Percentiles rank a stretch among this genome's conserved stretches.
Evolutionary conservation across 2,329 filamentous ascomycete species (phyloP).

Genomic region (Phyllosticta paracitricarpa): DNA sequence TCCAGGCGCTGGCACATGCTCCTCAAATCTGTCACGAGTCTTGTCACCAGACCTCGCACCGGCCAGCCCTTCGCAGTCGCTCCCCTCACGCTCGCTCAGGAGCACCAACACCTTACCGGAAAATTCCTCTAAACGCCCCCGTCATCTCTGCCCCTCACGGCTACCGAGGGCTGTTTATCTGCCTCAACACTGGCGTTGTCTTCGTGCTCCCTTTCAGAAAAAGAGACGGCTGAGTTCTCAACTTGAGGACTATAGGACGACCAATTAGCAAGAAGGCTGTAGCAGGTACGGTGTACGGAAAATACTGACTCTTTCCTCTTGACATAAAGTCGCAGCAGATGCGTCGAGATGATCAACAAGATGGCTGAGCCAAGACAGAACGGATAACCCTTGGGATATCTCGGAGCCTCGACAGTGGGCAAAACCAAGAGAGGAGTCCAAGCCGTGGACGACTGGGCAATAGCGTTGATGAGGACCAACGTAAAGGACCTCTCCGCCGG

Average conservation of each 20-base stretch:
- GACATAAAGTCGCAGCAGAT: not conserved
- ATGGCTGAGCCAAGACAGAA: slow-evolving; percentile 18
- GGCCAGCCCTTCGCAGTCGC: not conserved
- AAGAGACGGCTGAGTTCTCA: not conserved
- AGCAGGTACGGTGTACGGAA: not conserved
- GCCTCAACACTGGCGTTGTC: not conserved
- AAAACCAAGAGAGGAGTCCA: slow-evolving; percentile 48
- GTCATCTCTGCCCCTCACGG: not conserved
- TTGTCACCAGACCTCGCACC: too few species aligned
- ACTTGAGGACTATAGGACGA: not conserved
- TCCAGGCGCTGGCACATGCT: too few species aligned
- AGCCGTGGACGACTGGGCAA: slow-evolving; percentile 46
- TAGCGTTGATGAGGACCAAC: slow-evolving; percentile 41
- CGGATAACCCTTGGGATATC: slow-evolving; percentile 34
- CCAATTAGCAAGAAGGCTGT: not conserved
- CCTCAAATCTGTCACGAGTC: too few species aligned
- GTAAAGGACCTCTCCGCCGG: slow-evolving; percentile 40
- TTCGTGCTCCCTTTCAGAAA: not conserved
- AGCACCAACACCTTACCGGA: not conserved
- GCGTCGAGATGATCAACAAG: not conserved
- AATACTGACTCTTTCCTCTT: not conserved
- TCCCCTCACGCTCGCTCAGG: not conserved
- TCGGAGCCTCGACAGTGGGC: slow-evolving; percentile 34
- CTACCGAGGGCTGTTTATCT: not conserved
- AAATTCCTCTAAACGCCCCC: not conserved